phyloP scores from a whole-genome alignment of 305 asterid genomes.

The Fraxinus sp. region DNA sequence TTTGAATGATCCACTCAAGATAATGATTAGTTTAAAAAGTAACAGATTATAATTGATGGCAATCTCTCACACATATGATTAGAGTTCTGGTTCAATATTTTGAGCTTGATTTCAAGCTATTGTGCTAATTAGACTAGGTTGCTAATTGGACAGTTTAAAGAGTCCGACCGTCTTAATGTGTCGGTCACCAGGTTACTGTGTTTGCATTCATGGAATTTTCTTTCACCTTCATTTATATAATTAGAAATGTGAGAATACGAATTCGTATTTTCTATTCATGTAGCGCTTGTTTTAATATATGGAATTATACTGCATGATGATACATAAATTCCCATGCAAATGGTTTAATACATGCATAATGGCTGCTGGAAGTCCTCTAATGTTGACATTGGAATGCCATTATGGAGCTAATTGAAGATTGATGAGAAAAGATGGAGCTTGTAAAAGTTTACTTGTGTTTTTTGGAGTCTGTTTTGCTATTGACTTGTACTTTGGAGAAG shows the following conservation, averaged over 20 bases:
- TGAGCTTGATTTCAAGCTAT: not conserved
- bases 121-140: not conserved
- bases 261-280: not conserved
- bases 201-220: not conserved
- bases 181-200: not conserved
- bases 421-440: not conserved
- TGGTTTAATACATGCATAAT: not conserved
- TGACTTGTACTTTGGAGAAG: not conserved
- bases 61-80: not conserved
- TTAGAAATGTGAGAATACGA: not conserved
- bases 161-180: not conserved
- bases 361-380: not conserved
- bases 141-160: not conserved
- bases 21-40: not conserved
- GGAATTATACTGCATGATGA: not conserved
- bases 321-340: not conserved
- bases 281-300: not conserved
- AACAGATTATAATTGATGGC: not conserved
- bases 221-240: not conserved
- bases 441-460: not conserved
- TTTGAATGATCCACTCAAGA: conserved; percentile 12
- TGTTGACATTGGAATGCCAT: not conserved
- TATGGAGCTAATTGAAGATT: not conserved
- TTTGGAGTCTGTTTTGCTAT: not conserved
- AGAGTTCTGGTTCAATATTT: not conserved